phyloP scores from a whole-genome alignment of 2,329 filamentous ascomycete genomes.

The Fusarium guadeloupense region DNA sequence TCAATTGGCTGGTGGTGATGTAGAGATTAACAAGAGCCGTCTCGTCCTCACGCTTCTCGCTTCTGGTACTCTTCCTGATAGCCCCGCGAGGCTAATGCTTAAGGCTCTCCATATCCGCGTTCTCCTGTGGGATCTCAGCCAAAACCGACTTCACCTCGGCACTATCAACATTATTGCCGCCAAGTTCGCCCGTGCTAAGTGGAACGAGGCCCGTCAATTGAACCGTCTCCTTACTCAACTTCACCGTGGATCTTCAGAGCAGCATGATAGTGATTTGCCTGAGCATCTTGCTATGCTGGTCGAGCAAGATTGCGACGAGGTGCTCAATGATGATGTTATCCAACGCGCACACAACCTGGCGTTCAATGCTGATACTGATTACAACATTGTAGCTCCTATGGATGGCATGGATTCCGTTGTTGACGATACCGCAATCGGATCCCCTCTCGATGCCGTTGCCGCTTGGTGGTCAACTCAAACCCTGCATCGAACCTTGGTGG shows the following conservation, averaged over 20 bases:
- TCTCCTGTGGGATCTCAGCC: slow-evolving; percentile 80
- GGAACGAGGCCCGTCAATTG: slow-evolving; percentile 81
- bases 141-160: slow-evolving; percentile 70
- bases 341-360: slow-evolving; percentile 90
- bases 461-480: slow-evolving; percentile 87
- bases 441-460: slow-evolving; percentile 87
- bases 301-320: slow-evolving; percentile 81
- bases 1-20: slow-evolving; percentile 89
- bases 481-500: slow-evolving; percentile 74
- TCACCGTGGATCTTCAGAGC: slow-evolving; percentile 52
- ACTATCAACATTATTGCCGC: slow-evolving; percentile 75
- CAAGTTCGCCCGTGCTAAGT: slow-evolving; percentile 77
- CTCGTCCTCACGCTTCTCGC: slow-evolving; percentile 87
- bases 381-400: slow-evolving; percentile 69
- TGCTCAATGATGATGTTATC: slow-evolving; percentile 79
- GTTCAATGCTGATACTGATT: slow-evolving; percentile 81
- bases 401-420: slow-evolving; percentile 84
- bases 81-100: slow-evolving; percentile 84
- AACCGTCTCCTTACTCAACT: slow-evolving; percentile 58
- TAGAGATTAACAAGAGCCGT: slow-evolving; percentile 87
- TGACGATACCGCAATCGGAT: slow-evolving; percentile 84
- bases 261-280: slow-evolving; percentile 70
- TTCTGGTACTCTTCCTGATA: slow-evolving; percentile 85
- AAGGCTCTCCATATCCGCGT: slow-evolving; percentile 93
- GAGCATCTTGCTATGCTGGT: slow-evolving; percentile 80